Evolutionary conservation across 2,329 filamentous ascomycete species (phyloP), one percentile per base, ranked within the genome.

Genomic region (Ceratocystis cacaofunesta): DNA sequence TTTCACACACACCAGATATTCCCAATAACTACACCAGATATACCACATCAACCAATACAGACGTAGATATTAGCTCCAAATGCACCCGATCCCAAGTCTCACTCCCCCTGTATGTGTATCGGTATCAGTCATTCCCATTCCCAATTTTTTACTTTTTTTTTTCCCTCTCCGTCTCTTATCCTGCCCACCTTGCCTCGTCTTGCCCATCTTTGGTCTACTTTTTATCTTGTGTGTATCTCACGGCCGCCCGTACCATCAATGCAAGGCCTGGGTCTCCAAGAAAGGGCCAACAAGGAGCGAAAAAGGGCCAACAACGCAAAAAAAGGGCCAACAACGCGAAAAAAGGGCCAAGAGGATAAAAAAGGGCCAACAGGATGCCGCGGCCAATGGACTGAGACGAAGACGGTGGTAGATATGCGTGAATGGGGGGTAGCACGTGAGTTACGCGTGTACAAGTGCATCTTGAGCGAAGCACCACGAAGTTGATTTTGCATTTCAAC

Each of bases 21-120:
- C 2, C 48, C 30, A 6, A 32, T 32, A 32, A 7, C 30, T 7
- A 30, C 52, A 57, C 28, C 48, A 52, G n/a, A 52, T 52, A 52
- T 3, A 22, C 6, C 48, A 10, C 5, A 15, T 25, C 10, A 22
- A 25, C 48, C 22, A 19, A 1, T 22, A 52, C 22, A 12, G 46
- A n/a, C 10, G n/a, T 52, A 25, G 48, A n/a, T 22, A n/a, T 52
- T 5, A 17, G n/a, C 10, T 52, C 8, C 22, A n/a, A 8, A 25
- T 52, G n/a, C 48, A 25, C 48, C 48, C 48, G n/a, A n/a, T 22
- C 3, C 48, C 52, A 57, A 57, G 52, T n/a, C 52, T 28, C 52
- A 57, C 52, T 57, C 52, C 52, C 52, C 52, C 50, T 55, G 50
- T 55, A 55, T 30, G 25, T 15, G 25, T 57, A 57, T 57, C 52